Evolutionary conservation across 306 rosid genomes (phyloP), one percentile per base, ranked within the genome.

Genomic region (Rubus idaeus): DNA sequence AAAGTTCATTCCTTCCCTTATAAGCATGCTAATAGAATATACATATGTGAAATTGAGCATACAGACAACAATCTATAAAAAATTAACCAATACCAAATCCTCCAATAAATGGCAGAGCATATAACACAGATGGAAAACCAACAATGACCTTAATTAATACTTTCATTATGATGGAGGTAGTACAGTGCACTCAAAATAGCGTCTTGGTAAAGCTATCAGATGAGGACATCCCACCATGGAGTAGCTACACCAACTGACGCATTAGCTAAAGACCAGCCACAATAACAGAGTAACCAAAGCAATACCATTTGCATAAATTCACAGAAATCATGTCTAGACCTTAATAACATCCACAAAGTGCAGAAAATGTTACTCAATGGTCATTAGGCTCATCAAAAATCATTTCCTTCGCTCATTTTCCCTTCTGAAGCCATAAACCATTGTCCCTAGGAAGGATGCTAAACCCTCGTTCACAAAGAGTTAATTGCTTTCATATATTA

Each of bases 1-100:
- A 87, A 88, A 77, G 66, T 75, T 79, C 51, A 88, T 77, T 78
- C 47, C 78, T 79, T 76, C 72, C 79, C 76, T 52, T 76, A 80
- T 52, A 65, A 70, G 68, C 65, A 74, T 13, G 71, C 17, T 18
- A 47, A 8, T 53, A 10, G 45, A 51, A 41, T 70, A 64, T 75
- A 45, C 74, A 77, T 11, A 52, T 7, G 21, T 30, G 17, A 30
- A 30, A 64, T 42, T 42, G 56, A 41, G 40, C 53, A 37, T 7
- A 37, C 13, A 55, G 41, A 8, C 30, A 35, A 37, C 10, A 4
- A 50, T 51, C 75, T 16, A 20, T 23, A 70, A 30, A 30, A 5
- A 49, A 7, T 7, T 35, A 56, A 50, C 17, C 42, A 8, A 79
- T 12, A 81, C 50, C 70, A 66, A 50, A 37, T 42, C 37, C 58